Conservation (phyloP, 169 alveolate species). For the Perkinsus olseni region DNA sequence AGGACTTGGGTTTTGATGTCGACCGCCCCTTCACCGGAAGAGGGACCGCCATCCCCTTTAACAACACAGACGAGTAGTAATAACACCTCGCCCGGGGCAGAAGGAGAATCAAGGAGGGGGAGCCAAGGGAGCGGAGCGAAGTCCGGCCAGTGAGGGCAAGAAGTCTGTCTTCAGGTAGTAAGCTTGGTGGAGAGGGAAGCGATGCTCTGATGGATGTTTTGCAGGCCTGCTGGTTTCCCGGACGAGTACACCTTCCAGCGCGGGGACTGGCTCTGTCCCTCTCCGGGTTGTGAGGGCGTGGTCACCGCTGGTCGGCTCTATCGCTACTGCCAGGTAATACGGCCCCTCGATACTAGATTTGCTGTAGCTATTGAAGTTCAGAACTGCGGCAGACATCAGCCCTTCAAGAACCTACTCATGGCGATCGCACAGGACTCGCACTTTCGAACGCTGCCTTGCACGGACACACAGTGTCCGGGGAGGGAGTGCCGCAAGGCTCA, state of each 20-base stretch:
- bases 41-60: background rate
- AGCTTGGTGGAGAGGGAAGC: background rate
- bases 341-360: background rate
- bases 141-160: background rate
- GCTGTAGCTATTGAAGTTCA: background rate
- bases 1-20: background rate
- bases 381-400: background rate
- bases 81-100: background rate
- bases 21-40: background rate
- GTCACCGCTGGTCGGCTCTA: background rate
- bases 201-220: background rate
- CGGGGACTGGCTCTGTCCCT: background rate
- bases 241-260: background rate
- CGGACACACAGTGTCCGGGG: background rate
- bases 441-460: background rate
- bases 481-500: background rate
- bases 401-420: background rate
- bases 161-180: background rate
- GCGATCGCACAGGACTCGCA: background rate
- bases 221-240: background rate
- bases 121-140: background rate
- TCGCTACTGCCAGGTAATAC: background rate
- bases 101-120: background rate
- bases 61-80: background rate
- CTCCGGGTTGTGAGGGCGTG: background rate